Percentiles rank a stretch among this genome's conserved stretches.
Evolutionary conservation across 768 basidiomycete genomes (phyloP).

Genomic region (Astraeus odoratus): DNA sequence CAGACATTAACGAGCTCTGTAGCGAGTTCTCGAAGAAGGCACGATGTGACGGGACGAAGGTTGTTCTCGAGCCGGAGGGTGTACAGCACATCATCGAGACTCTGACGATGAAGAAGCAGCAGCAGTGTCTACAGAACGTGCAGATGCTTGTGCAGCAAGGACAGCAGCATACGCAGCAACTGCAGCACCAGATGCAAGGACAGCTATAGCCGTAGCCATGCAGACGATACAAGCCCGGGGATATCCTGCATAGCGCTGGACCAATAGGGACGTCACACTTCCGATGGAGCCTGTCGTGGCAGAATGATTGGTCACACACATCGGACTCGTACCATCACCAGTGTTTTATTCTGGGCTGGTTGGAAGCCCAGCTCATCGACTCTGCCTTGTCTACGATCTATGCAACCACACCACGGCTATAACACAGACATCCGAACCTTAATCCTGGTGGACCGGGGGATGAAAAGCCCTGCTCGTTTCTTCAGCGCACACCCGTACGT

Average conservation of each 20-base stretch:
- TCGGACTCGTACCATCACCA: too few species aligned
- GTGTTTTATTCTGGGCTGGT: too few species aligned
- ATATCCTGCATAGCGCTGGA: not conserved
- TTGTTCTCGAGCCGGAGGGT: slow-evolving; percentile 56
- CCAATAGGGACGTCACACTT: not conserved
- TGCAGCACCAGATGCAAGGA: not conserved
- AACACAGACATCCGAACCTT: not conserved
- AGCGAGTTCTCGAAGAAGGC: slow-evolving; percentile 77
- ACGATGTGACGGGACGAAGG: slow-evolving; percentile 76
- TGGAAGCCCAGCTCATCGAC: too few species aligned
- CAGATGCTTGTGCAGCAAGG: slow-evolving; percentile 1
- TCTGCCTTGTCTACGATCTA: too few species aligned
- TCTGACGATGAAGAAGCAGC: slow-evolving; percentile 31
- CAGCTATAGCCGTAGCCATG: not conserved
- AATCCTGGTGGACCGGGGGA: not conserved
- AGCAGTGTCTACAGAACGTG: slow-evolving; percentile 10
- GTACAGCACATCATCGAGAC: slow-evolving; percentile 38
- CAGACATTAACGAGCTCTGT: slow-evolving; percentile 75
- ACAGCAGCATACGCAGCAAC: slow-evolving; percentile 3
- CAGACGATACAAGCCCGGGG: not conserved
- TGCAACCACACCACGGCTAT: not conserved
- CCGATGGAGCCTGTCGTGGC: too few species aligned
- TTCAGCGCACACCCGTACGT: not conserved
- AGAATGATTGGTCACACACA: too few species aligned
- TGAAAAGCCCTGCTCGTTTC: not conserved